Evolutionary conservation across 2,329 filamentous ascomycete species (phyloP).

Genomic region (Graphilbum fragrans): DNA sequence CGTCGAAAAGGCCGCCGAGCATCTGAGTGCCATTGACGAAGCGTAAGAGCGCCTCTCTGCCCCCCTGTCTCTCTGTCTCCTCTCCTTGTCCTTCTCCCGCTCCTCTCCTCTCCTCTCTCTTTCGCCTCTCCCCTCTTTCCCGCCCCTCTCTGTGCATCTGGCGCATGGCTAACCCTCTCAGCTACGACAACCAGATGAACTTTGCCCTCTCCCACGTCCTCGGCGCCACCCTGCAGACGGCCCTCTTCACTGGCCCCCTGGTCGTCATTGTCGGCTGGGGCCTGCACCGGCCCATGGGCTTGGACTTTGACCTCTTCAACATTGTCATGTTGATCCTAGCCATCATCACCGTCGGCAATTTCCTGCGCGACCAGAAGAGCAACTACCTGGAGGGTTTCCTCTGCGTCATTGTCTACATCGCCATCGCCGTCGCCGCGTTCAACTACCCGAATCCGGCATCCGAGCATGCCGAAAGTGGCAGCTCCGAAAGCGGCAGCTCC

Average conservation of each 20-base stretch:
- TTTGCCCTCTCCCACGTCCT: slow-evolving; percentile 77
- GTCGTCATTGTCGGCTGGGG: slow-evolving; percentile 79
- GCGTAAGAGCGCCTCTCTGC: slow-evolving; percentile 29
- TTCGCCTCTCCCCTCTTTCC: neutral
- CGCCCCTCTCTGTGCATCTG: too few relatives aligned
- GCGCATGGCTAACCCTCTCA: neutral
- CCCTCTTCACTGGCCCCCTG: slow-evolving; percentile 75
- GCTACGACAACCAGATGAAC: slow-evolving; percentile 70
- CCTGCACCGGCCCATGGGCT: slow-evolving; percentile 54
- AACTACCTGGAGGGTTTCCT: slow-evolving; percentile 84
- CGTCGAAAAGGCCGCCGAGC: slow-evolving; percentile 78
- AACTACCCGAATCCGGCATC: slow-evolving; percentile 11
- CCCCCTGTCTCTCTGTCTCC: too few relatives aligned
- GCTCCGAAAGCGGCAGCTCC: neutral
- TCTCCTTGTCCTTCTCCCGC: neutral
- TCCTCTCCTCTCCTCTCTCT: neutral
- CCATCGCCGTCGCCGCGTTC: slow-evolving; percentile 37
- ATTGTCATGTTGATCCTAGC: slow-evolving; percentile 69
- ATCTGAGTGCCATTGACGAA: slow-evolving; percentile 74
- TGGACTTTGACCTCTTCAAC: slow-evolving; percentile 84
- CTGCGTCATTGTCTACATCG: slow-evolving; percentile 56
- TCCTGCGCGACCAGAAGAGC: slow-evolving; percentile 75
- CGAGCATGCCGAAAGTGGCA: neutral
- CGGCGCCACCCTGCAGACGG: slow-evolving; percentile 79
- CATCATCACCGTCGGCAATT: slow-evolving; percentile 78